Conservation (phyloP, 2,329 filamentous ascomycete genomes). For the Trichoderma arundinaceum region DNA sequence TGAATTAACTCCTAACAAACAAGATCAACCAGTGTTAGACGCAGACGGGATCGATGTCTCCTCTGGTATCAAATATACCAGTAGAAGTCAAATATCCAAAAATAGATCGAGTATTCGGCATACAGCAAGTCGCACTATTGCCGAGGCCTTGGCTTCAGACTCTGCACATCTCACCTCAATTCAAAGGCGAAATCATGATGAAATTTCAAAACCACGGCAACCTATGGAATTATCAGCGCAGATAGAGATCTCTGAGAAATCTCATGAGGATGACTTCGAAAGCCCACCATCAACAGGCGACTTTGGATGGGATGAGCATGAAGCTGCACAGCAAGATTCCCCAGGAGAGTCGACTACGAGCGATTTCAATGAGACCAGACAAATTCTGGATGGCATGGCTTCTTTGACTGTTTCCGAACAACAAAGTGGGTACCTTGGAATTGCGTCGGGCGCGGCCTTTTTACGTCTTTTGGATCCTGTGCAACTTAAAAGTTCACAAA, state of each 20-base stretch:
- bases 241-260: background rate
- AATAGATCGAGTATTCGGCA: background rate
- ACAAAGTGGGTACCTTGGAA: constrained; percentile 53
- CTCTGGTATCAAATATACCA: too few relatives aligned
- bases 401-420: constrained; percentile 45
- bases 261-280: constrained; percentile 36
- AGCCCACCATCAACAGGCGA: constrained; percentile 43
- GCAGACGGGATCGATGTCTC: background rate
- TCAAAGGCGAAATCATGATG: background rate
- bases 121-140: too few relatives aligned
- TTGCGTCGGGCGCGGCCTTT: constrained; percentile 53
- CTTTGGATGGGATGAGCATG: constrained; percentile 48
- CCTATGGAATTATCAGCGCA: background rate
- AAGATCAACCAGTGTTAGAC: background rate
- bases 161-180: background rate
- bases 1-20: background rate
- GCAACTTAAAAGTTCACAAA: constrained; percentile 36
- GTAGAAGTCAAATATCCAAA: background rate
- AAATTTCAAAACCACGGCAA: background rate
- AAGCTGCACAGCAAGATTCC: constrained; percentile 38
- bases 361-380: constrained; percentile 37
- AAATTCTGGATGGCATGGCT: constrained; percentile 48
- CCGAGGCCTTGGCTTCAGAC: background rate
- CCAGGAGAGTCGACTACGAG: constrained; percentile 16
- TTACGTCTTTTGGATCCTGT: constrained; percentile 46